Evolutionary conservation across 1,284 basidiomycete genomes (phyloP).

Genomic region (Takashimella koratensis): DNA sequence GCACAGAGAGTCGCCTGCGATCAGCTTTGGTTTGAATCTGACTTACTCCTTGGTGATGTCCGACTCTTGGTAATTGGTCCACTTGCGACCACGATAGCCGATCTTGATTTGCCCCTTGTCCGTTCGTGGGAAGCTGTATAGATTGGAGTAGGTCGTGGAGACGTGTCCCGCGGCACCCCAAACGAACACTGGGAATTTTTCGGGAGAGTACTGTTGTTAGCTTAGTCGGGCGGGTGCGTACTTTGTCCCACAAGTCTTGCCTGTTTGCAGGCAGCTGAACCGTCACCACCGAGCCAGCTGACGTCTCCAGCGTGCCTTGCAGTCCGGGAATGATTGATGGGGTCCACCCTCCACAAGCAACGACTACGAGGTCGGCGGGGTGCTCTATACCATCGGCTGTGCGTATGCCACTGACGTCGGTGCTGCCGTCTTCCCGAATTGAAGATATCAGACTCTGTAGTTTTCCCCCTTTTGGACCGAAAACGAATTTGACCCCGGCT

Average conservation of each 20-base stretch:
- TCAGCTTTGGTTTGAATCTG: slow-evolving; percentile 21
- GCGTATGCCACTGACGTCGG: slow-evolving; percentile 15
- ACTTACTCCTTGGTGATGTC: no score
- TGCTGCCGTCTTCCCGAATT: background rate
- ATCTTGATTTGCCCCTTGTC: slow-evolving; percentile 27
- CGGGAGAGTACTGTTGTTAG: slow-evolving; percentile 16
- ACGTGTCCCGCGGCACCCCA: slow-evolving; percentile 21
- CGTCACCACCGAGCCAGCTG: slow-evolving; percentile 23
- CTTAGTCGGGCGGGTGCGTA: background rate
- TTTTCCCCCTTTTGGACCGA: slow-evolving; percentile 15
- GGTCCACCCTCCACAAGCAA: slow-evolving; percentile 32
- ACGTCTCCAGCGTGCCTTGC: slow-evolving; percentile 17
- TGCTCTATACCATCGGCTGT: slow-evolving; percentile 25
- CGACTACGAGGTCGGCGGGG: slow-evolving; percentile 19
- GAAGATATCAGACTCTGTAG: no score
- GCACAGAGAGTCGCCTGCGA: slow-evolving; percentile 19
- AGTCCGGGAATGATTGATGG: slow-evolving; percentile 23
- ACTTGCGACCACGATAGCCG: slow-evolving; percentile 23
- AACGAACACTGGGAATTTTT: slow-evolving; percentile 25
- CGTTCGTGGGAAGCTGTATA: slow-evolving; percentile 31
- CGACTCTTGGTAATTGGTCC: slow-evolving; percentile 33
- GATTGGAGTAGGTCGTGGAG: slow-evolving; percentile 21
- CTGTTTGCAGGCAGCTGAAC: slow-evolving; percentile 20
- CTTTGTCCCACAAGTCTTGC: slow-evolving; percentile 26
- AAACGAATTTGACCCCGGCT: slow-evolving; percentile 17